Evolutionary conservation across 352 stramenopile genomes (phyloP), one percentile per base, ranked within the genome.

Genomic region (Phytophthora sojae): DNA sequence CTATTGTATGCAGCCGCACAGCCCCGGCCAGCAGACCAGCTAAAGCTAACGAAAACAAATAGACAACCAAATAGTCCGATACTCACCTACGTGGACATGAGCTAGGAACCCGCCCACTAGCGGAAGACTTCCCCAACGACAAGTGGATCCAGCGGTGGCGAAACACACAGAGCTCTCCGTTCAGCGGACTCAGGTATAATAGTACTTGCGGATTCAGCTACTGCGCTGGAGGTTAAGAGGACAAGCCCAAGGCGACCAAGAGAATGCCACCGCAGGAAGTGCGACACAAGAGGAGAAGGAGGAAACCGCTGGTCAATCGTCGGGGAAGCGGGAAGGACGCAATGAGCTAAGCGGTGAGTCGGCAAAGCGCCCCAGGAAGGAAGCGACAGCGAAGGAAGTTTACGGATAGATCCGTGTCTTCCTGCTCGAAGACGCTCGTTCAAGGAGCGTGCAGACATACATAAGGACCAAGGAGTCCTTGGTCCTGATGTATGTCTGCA

Each of bases 31-130:
- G 25, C 59, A 54, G 21, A 23, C 44, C 55, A 45, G 17, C 37
- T 45, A 19, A 45, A 61, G 25, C 32, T 59, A 45, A 75, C 68
- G 67, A 62, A 25, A 77, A 73, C 58, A 73, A 70, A 76, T 79
- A 79, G 71, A 79, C 54, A 69, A 55, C 57, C 44, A 67, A 55
- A 49, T 61, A 71, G 60, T 63, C 74, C 47, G 2, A 19, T 35
- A 54, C 47, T 54, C 47, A 17, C 3, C n/a, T 29, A 14, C n/a
- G 42, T 17, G 35, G 29, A 32, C 6, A 32, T 32, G 29, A 32
- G 29, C 29, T 44, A 44, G 35, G 29, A 32, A 32, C 6, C 30
- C 30, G 6, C 30, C 11, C 29, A 32, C 8, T 32, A 32, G 8
- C 29, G 29, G 6, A 35, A 32, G 29, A 35, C 30, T 11, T 12